Conservation (phyloP, 176 grass and related monocot genomes). For the Secale cereale region DNA sequence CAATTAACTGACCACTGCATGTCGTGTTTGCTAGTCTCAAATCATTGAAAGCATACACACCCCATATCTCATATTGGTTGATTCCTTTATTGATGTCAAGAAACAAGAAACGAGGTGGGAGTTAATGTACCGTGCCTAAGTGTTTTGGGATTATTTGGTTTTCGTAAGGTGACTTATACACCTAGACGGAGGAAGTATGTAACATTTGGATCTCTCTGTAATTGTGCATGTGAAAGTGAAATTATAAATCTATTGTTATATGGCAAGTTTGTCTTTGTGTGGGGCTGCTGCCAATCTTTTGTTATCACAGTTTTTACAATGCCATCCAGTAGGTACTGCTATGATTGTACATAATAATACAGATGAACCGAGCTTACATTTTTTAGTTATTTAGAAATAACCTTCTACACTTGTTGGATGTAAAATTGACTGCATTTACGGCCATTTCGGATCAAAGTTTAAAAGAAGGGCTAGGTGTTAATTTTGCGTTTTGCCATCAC, state of each 20-base stretch:
- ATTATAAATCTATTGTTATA: background rate
- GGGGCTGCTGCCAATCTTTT: background rate
- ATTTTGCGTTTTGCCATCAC: background rate
- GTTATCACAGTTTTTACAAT: background rate
- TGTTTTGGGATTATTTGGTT: no score
- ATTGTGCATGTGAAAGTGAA: constrained; percentile 16
- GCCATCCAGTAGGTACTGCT: background rate
- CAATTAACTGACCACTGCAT: no score
- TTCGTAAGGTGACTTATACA: no score
- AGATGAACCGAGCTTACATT: background rate
- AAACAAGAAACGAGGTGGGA: no score
- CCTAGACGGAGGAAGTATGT: no score
- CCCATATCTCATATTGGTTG: no score
- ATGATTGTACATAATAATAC: background rate
- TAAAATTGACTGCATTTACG: background rate
- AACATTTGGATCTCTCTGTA: background rate
- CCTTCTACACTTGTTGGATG: background rate
- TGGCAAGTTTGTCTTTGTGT: background rate
- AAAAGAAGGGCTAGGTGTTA: background rate
- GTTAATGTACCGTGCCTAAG: no score
- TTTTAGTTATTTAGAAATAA: constrained; percentile 20
- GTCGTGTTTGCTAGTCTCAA: no score
- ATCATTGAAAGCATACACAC: no score
- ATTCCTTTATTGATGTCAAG: no score
- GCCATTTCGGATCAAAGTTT: background rate